phyloP scores from a whole-genome alignment of 2,329 filamentous ascomycete species.

The Bisporella sp. region DNA sequence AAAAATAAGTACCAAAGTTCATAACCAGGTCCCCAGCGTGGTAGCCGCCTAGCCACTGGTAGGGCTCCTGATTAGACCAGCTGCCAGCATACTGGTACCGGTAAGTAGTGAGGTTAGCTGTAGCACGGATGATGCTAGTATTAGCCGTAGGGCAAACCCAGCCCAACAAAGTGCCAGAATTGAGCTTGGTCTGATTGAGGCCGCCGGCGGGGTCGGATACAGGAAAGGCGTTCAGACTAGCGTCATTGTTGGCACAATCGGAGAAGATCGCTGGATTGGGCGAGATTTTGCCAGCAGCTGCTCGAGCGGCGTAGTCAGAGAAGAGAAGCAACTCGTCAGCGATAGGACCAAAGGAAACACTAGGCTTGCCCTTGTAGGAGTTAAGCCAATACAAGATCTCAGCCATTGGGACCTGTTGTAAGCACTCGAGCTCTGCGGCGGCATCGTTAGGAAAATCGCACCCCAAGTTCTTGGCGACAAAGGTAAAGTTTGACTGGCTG shows the following conservation, averaged over 20 bases:
- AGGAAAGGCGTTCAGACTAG: too few relatives aligned
- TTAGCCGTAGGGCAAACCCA: conserved; percentile 3
- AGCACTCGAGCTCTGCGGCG: conserved; percentile 1
- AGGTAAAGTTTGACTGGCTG: conserved; percentile 3
- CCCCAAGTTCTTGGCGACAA: conserved; percentile 2
- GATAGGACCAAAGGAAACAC: too few relatives aligned
- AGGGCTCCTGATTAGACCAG: conserved; percentile 24
- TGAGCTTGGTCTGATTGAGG: too few relatives aligned
- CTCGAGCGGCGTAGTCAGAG: too few relatives aligned
- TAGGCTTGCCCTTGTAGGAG: conserved; percentile 3
- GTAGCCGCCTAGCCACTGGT: conserved; percentile 9
- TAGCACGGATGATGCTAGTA: conserved; percentile 5
- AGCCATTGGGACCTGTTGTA: conserved; percentile 4
- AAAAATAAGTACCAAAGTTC: conserved; percentile 9
- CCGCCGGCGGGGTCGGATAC: too few relatives aligned
- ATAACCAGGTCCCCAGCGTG: conserved; percentile 10
- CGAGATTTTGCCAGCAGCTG: too few relatives aligned
- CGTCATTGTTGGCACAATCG: too few relatives aligned
- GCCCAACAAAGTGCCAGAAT: too few relatives aligned
- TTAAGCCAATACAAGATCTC: conserved; percentile 4
- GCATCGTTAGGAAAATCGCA: conserved; percentile 3
- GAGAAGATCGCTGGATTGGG: too few relatives aligned
- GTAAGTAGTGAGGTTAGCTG: conserved; percentile 6
- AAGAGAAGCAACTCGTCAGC: too few relatives aligned
- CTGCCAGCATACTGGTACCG: conserved; percentile 28